Evolutionary conservation across 139 green algal species (phyloP).

Genomic region (Chlorella ohadii): DNA sequence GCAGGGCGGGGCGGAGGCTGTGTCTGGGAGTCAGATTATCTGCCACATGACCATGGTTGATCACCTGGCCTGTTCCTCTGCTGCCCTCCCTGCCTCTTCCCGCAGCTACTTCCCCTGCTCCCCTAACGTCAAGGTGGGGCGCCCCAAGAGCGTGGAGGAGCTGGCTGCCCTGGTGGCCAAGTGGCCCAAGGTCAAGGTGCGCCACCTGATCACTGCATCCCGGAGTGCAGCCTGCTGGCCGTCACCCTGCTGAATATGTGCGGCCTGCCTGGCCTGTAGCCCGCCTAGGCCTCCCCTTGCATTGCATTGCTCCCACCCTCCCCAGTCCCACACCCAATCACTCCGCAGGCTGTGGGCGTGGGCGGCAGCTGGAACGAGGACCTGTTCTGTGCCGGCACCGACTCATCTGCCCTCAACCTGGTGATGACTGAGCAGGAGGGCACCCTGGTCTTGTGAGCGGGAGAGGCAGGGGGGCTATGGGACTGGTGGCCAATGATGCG

Average conservation of each 20-base stretch:
- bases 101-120: slow-evolving; percentile 56
- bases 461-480: no score
- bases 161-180: slow-evolving; percentile 44
- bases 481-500: no score
- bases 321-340: background rate
- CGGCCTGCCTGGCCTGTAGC: no score
- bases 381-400: slow-evolving; percentile 58
- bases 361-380: slow-evolving; percentile 74
- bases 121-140: slow-evolving; percentile 53
- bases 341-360: slow-evolving; percentile 64
- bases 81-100: background rate
- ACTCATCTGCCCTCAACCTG: background rate
- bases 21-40: no score
- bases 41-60: no score
- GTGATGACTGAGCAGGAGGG: slow-evolving; percentile 62
- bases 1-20: no score
- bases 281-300: no score
- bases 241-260: no score
- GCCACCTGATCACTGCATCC: no score
- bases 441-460: slow-evolving; percentile 37
- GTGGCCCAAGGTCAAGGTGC: background rate
- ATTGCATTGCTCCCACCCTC: no score
- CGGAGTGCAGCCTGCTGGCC: no score
- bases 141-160: slow-evolving; percentile 54
- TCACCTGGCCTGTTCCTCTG: no score